Evolutionary conservation across 2,329 filamentous ascomycete genomes (phyloP).

Genomic region (Fusarium nanum): DNA sequence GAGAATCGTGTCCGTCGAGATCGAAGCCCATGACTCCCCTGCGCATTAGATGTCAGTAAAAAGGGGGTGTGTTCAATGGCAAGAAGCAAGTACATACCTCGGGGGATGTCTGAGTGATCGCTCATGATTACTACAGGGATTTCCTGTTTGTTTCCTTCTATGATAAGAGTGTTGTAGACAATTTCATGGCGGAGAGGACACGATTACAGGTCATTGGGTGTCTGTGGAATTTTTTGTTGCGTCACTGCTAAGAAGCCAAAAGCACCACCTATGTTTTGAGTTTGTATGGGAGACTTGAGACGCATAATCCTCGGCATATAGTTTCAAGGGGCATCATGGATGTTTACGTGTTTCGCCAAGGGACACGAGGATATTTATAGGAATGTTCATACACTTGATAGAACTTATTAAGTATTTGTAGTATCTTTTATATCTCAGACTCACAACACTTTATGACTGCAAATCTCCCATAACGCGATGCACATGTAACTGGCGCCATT

Average conservation of each 20-base stretch:
- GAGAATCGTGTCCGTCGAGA: slow-evolving; percentile 63
- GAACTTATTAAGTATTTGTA: too few species aligned
- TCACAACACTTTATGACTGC: neutral
- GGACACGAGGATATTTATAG: slow-evolving; percentile 2
- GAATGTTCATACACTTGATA: too few species aligned
- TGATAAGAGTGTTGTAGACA: slow-evolving; percentile 29
- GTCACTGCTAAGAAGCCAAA: slow-evolving; percentile 37
- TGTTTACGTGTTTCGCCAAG: slow-evolving; percentile 16
- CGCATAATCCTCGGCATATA: slow-evolving; percentile 47
- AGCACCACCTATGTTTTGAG: slow-evolving; percentile 37
- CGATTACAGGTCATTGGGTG: slow-evolving; percentile 30
- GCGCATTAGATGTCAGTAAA: slow-evolving; percentile 34
- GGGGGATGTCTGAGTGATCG: slow-evolving; percentile 27
- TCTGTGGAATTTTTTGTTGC: slow-evolving; percentile 32
- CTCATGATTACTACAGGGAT: slow-evolving; percentile 35
- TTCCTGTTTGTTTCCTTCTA: slow-evolving; percentile 32
- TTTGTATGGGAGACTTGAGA: slow-evolving; percentile 26
- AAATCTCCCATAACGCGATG: slow-evolving; percentile 4
- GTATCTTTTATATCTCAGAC: neutral
- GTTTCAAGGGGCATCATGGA: slow-evolving; percentile 25
- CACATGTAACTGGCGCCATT: slow-evolving; percentile 24
- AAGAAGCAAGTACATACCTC: slow-evolving; percentile 26
- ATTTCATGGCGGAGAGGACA: slow-evolving; percentile 46
- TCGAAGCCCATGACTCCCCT: slow-evolving; percentile 58
- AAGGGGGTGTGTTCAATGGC: neutral